Base-by-base conservation (phyloP, 306 rosid species). In the Neltuma alba region DNA sequence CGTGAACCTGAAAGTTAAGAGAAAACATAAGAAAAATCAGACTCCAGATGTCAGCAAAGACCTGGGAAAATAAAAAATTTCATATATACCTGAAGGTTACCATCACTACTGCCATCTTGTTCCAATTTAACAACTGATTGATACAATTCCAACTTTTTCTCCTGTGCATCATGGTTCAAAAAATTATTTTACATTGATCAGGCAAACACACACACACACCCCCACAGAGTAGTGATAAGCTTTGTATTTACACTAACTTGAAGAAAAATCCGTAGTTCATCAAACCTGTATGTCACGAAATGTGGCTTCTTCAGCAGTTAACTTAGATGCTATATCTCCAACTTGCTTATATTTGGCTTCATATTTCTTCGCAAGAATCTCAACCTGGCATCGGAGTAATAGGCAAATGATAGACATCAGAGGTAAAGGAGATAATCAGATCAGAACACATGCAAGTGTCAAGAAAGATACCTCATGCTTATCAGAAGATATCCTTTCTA, bases 281-380 rank as follows among this genome's bases (percentile, higher is more conserved):
- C 36, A 61, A 80, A 96, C 98, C 97, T 96, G 99, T 69, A 96
- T 81, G 83, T 91, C 98, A 77, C 96, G 94, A 83, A 93, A 96
- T 58, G 93, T 90, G 74, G 99, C 88, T 85, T 96, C 99, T 83
- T 96, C 99, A 41, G 91, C 81, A 34, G 93, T 90, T 84, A 96
- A 88, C 74, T 84, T 96, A 87, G 99, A 96, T 81, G 98, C 96
- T 83, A 96, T 85, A 87, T 92, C 98, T 70, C 98, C 98, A 64
- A 85, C 75, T 88, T 91, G 96, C 86, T 89, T 96, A 74, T 81
- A 96, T 80, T 96, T 96, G 85, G 87, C 97, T 82, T 96, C 99
- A 88, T 96, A 96, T 85, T 92, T 96, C 87, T 86, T 93, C 30
- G 92, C 85, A 60, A 96, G 85, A 80, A 86, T 81, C 62, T 91